These are phyloP conservation scores for Venturiaceae sp. DNA, from an alignment of 2,329 filamentous ascomycete species.

Conservation along the genomic window DNA sequence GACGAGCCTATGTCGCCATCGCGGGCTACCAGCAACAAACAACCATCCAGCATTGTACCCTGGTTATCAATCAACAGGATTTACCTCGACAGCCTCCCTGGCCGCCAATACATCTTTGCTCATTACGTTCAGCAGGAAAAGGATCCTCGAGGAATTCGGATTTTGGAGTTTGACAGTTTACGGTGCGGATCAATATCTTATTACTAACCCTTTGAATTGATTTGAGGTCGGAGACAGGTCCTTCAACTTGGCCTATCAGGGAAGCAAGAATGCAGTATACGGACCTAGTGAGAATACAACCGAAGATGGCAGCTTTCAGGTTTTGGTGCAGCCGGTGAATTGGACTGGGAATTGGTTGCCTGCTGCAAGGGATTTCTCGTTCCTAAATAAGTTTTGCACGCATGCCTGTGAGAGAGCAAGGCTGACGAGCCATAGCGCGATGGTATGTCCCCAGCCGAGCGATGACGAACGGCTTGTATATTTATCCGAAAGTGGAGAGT, in stretches of 20 bases:
- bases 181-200: slow-evolving; percentile 6
- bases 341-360: neutral
- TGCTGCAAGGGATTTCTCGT: neutral
- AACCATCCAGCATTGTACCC: neutral
- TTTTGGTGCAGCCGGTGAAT: neutral
- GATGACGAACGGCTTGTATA: neutral
- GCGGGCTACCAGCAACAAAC: neutral
- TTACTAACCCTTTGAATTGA: slow-evolving; percentile 4
- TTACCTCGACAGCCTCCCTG: neutral
- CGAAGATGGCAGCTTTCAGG: slow-evolving; percentile 9
- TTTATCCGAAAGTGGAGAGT: neutral
- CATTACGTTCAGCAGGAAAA: slow-evolving; percentile 13
- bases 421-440: neutral
- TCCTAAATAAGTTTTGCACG: neutral
- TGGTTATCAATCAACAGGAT: neutral
- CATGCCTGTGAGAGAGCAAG: neutral
- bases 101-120: slow-evolving; percentile 7
- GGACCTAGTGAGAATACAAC: neutral
- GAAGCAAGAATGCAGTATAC: neutral
- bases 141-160: neutral
- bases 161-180: slow-evolving; percentile 8
- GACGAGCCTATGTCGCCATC: neutral
- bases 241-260: slow-evolving; percentile 3
- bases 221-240: slow-evolving; percentile 5
- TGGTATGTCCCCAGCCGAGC: neutral